Percentiles rank a stretch among this genome's conserved stretches.
These are phyloP conservation scores for Penicillium sp. DNA, from an alignment of 2,329 filamentous ascomycete genomes.

Conservation along the genomic window DNA sequence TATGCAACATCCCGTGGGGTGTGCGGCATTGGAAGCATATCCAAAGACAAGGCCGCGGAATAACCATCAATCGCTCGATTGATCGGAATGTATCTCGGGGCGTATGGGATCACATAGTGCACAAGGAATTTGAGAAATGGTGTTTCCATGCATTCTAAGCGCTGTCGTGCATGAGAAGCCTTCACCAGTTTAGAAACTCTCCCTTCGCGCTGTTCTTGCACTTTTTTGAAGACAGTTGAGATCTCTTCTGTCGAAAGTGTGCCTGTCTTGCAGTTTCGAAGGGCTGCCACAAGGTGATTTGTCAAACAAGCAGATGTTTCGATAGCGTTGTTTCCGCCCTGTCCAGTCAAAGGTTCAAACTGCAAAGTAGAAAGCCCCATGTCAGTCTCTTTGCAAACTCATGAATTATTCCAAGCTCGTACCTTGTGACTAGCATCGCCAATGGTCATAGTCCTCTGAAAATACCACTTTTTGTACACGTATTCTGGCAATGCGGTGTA, in stretches of 20 bases:
- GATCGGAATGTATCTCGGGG: not conserved
- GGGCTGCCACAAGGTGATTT: constrained; percentile 13
- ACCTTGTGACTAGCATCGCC: constrained; percentile 22
- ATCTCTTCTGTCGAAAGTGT: constrained; percentile 6
- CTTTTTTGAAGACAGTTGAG: constrained; percentile 6
- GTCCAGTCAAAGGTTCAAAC: constrained; percentile 20
- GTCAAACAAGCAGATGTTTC: constrained; percentile 21
- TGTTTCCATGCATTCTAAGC: constrained; percentile 19
- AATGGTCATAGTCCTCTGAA: constrained; percentile 16
- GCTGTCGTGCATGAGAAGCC: constrained; percentile 15
- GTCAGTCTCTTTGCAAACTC: not conserved
- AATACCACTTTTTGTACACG: constrained; percentile 22
- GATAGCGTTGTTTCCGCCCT: constrained; percentile 22
- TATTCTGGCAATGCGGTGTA: constrained; percentile 20
- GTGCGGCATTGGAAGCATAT: constrained; percentile 12
- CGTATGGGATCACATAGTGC: constrained; percentile 8
- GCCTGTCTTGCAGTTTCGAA: not conserved
- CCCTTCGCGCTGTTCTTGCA: constrained; percentile 13
- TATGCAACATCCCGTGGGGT: constrained; percentile 6
- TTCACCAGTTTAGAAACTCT: constrained; percentile 11
- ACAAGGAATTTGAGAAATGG: constrained; percentile 13
- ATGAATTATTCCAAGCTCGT: not conserved
- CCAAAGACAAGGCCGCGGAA: constrained; percentile 7
- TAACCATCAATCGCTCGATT: constrained; percentile 6
- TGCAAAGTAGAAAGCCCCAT: not conserved